Evolutionary conservation across 352 stramenopile species (phyloP), one percentile per base, ranked within the genome.

Genomic region (Globisporangium yorkense): DNA sequence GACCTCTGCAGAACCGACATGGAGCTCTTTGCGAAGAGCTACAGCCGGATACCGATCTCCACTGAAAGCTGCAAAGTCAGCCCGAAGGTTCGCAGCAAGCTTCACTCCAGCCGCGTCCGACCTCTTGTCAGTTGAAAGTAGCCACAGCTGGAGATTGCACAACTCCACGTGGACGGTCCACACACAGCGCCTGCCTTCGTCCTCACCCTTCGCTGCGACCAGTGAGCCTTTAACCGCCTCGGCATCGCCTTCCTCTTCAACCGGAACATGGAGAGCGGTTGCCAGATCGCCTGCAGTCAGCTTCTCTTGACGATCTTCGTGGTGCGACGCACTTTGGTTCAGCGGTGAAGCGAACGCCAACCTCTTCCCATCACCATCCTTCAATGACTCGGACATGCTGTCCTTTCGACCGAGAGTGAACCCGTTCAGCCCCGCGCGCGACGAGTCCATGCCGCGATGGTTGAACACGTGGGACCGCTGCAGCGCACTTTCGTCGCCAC

Each of bases 121-220:
- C 54, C 78, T 84, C 12, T 69, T 70, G 52, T 92, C 82, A 0
- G 68, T 88, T 29, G 82, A 84, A 12, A 92, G 51, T 13, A 92
- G 44, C 82, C 82, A 92, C 45, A 89, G 21, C 51, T 89, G 65
- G 49, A 89, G 51, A 46, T 83, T 77, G 2, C 62, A 62, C 21
- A 92, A 67, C 10, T 77, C 56, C 3, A 71, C 63, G 39, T 72
- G 66, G 44, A 87, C 47, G 62, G 67, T 80, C 78, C 75, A 77
- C 53, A 62, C 27, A 21, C 40, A 40, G 7, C 43, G 15, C 29
- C 0, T 39, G 20, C 10, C 40, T 50, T 27, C 41, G 3, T 21
- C 29, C 1, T 53, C n/a, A 27, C 7, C 16, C 13, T 45, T 31
- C 10, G 37, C 40, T 31, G 10, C 40, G 43, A 40, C 29, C 13